These are phyloP conservation scores for Fusarium solani-melongenae DNA, from an alignment of 2,329 filamentous ascomycete genomes.

Conservation along the genomic window DNA sequence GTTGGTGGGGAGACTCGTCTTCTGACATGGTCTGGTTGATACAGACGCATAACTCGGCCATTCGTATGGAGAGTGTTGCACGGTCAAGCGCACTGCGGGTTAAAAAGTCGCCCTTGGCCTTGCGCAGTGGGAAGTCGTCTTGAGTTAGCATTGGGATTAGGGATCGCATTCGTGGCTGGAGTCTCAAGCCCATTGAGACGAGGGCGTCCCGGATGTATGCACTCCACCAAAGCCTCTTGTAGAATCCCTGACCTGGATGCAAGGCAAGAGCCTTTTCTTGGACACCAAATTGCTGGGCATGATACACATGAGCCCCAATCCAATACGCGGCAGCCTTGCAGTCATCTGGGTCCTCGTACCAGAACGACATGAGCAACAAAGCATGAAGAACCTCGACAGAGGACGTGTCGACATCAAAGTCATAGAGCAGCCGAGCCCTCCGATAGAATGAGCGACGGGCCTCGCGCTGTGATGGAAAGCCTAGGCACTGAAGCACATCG, in stretches of 20 bases:
- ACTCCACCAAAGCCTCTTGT: not conserved
- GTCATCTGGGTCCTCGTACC: not conserved
- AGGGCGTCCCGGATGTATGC: not conserved
- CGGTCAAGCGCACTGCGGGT: not conserved
- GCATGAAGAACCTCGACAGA: not conserved
- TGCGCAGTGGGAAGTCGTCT: not conserved
- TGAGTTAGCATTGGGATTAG: not conserved
- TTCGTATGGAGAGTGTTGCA: not conserved
- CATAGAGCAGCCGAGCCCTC: not conserved
- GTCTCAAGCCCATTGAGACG: not conserved
- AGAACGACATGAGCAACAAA: not conserved
- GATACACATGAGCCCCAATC: not conserved
- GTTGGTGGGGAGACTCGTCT: not conserved
- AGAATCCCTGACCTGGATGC: not conserved
- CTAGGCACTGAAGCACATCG: not conserved
- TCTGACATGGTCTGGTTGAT: not conserved
- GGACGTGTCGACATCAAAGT: not conserved
- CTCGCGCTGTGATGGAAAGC: not conserved
- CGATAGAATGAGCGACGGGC: not conserved
- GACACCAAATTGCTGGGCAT: not conserved
- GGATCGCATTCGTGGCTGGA: not conserved
- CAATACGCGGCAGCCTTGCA: not conserved
- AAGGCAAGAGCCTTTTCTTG: not conserved
- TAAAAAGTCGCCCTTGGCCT: not conserved
- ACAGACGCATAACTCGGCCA: not conserved